Conservation (phyloP, 768 basidiomycete species). For the Trametes gibbosa region DNA sequence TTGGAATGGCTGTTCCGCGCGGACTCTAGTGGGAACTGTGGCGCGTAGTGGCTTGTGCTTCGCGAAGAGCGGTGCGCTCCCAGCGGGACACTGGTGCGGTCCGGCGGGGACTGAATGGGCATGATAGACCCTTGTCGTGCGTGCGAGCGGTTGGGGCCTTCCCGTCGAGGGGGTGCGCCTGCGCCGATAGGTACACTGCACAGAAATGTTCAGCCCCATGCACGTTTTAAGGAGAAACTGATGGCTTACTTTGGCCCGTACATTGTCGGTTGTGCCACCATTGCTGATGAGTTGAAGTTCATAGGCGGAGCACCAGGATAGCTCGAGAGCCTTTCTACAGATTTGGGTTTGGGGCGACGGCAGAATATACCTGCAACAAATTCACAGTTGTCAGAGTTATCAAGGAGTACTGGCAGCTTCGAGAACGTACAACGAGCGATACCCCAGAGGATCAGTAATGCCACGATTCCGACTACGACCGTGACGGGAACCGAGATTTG, state of each 20-base stretch:
- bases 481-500: conserved; percentile 80
- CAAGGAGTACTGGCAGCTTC: no score
- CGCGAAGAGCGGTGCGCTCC: neutral
- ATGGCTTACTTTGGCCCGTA: conserved; percentile 8
- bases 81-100: conserved; percentile 4
- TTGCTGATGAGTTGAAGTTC: conserved; percentile 5
- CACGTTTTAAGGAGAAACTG: neutral
- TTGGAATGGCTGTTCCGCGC: conserved; percentile 2
- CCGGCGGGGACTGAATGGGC: conserved; percentile 7
- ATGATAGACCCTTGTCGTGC: conserved; percentile 9
- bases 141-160: neutral
- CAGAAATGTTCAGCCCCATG: neutral
- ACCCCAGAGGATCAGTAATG: conserved; percentile 38
- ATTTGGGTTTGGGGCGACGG: neutral
- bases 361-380: neutral
- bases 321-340: conserved; percentile 3
- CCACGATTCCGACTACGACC: conserved; percentile 62
- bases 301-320: conserved; percentile 9
- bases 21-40: conserved; percentile 14
- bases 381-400: no score
- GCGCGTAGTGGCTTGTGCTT: conserved; percentile 13
- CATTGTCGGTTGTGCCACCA: conserved; percentile 5
- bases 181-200: neutral
- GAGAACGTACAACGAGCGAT: conserved; percentile 15
- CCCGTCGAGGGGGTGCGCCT: neutral